phyloP scores from a whole-genome alignment of 78 protist genomes.

The Dictyostelium intermedium region DNA sequence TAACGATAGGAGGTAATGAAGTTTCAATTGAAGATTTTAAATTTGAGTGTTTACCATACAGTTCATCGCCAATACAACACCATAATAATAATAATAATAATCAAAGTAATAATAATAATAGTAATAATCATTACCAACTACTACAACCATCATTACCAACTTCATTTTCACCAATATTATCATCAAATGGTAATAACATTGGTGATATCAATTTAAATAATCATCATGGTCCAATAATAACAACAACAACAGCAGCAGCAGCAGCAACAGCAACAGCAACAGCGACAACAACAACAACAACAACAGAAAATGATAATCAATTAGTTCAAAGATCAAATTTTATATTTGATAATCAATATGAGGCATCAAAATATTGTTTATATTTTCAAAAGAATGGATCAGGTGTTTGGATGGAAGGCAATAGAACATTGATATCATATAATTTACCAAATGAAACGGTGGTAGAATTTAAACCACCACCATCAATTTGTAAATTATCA shows the following conservation, averaged over 20 bases:
- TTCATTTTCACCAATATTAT: neutral
- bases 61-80: neutral
- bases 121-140: neutral
- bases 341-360: constrained; percentile 37
- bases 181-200: neutral
- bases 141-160: neutral
- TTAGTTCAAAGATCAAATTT: neutral
- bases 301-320: neutral
- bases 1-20: neutral
- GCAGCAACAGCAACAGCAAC: neutral
- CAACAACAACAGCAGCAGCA: neutral
- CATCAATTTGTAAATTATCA: constrained; percentile 44
- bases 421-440: constrained; percentile 41
- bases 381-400: constrained; percentile 66
- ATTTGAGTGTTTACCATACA: neutral
- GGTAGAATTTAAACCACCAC: constrained; percentile 71
- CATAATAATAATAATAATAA: too few species aligned
- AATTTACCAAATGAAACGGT: constrained; percentile 70
- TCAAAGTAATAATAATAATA: too few species aligned
- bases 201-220: neutral
- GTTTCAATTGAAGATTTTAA: neutral
- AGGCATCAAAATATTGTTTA: constrained; percentile 35
- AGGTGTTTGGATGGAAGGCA: constrained; percentile 81
- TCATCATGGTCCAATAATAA: neutral
- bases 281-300: neutral